Base-by-base conservation (phyloP, 352 stramenopile species). In the Pythium rishiriense region DNA sequence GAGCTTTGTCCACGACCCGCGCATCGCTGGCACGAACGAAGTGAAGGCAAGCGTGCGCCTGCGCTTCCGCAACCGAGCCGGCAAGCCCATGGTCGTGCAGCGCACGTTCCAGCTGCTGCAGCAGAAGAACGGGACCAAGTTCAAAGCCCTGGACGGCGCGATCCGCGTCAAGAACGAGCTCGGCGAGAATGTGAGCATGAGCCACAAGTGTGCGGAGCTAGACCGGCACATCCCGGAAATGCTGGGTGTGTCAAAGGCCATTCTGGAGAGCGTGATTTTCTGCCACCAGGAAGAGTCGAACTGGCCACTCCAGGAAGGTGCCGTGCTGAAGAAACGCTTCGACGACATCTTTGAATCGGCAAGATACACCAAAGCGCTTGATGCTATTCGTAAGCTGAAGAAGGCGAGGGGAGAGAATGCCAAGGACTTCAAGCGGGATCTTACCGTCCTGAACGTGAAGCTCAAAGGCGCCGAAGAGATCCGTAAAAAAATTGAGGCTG, bases 291-390 rank as follows among this genome's bases (percentile, higher is more conserved):
- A 98, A 65, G 96, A 98, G 25, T 97, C 93, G 12, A 99, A 97
- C 48, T 99, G 98, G 98, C 98, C 98, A 15, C 66, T 98, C 46
- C 77, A 86, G 56, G 97, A 99, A 76, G 95, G 97, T 17, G 88
- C 91, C 0, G 94, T 98, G 55, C 76, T 99, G 6, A 99, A 99
- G 81, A 99, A 99, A 72, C 83, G 96, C 29, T 99, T 99, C 69
- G 98, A 99, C 76, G 97, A 99, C 66, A 99, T 99, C 53, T 99
- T 99, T 66, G 98, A 99, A 78, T 98, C 94, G 8, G 97, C 97
- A 1, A 75, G 96, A 21, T 99, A 99, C 74, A 98, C 96, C 9
- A 99, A 99, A 68, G 97, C 98, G 0, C 78, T 99, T 19, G 97
- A 99, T 29, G 93, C 90, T 0, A 98, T 99, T 63, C 81, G 90